Evolutionary conservation across 345 rosid genomes (phyloP).

Genomic region (Acer yangbiense): DNA sequence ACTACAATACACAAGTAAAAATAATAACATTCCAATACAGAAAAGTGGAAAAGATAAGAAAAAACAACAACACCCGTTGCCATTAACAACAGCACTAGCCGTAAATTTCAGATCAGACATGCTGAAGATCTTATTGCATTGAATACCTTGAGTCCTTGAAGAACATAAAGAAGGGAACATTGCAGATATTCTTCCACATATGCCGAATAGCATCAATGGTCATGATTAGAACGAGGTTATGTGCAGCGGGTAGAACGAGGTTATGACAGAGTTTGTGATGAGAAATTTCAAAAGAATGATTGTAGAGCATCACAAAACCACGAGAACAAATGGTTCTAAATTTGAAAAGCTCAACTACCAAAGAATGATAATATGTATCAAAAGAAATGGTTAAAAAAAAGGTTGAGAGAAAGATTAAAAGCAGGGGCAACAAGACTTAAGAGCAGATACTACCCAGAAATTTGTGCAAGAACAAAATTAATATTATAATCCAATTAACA

Average conservation of each 20-base stretch:
- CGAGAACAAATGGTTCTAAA: not conserved
- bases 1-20: not conserved
- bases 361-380: not conserved
- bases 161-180: constrained; percentile 32
- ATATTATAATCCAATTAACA: not conserved
- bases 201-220: constrained; percentile 16
- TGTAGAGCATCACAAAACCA: not conserved
- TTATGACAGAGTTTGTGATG: not conserved
- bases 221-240: constrained; percentile 1
- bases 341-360: not conserved
- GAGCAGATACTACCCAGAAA: not conserved
- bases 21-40: not conserved
- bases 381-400: not conserved
- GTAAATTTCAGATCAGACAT: not conserved
- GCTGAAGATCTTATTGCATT: not conserved
- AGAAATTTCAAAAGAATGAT: not conserved
- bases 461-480: not conserved
- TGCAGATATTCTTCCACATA: constrained; percentile 26
- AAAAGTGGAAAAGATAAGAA: not conserved
- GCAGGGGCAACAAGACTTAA: constrained; percentile 8
- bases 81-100: not conserved
- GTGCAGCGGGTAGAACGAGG: not conserved
- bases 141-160: constrained; percentile 43
- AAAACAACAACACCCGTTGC: no score
- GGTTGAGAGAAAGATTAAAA: constrained; percentile 4